phyloP scores from a whole-genome alignment of 495 filamentous ascomycete species.

The Penicillium simplicissimum region DNA sequence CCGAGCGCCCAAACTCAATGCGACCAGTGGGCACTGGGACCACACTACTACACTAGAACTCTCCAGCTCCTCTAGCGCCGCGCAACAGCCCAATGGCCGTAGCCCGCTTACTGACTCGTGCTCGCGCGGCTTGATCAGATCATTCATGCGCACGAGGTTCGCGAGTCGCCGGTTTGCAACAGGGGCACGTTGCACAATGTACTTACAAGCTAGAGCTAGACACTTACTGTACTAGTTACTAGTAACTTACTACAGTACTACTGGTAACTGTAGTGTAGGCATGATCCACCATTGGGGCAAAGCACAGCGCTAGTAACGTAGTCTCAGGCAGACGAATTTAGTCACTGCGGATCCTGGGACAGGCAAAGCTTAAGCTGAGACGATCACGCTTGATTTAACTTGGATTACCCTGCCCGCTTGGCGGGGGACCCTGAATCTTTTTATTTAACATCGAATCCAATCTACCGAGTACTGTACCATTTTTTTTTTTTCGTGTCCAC shows the following conservation, averaged over 20 bases:
- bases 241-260: too few relatives aligned
- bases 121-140: slow-evolving; percentile 5
- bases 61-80: not conserved
- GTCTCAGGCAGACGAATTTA: not conserved
- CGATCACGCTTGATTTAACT: not conserved
- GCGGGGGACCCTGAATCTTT: not conserved
- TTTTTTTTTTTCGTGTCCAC: not conserved
- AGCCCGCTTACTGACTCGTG: not conserved
- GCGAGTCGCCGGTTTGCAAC: too few relatives aligned
- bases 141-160: not conserved
- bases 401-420: not conserved
- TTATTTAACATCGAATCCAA: not conserved
- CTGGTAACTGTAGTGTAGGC: too few relatives aligned
- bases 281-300: not conserved
- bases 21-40: too few relatives aligned
- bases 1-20: not conserved
- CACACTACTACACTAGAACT: not conserved
- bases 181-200: too few relatives aligned
- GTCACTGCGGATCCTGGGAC: too few relatives aligned
- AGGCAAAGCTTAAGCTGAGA: too few relatives aligned
- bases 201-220: too few relatives aligned
- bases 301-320: not conserved
- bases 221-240: too few relatives aligned
- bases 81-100: not conserved
- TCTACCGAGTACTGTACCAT: too few relatives aligned